Evolutionary conservation across 345 rosid genomes (phyloP).

Genomic region (Schrenkiella parvula): DNA sequence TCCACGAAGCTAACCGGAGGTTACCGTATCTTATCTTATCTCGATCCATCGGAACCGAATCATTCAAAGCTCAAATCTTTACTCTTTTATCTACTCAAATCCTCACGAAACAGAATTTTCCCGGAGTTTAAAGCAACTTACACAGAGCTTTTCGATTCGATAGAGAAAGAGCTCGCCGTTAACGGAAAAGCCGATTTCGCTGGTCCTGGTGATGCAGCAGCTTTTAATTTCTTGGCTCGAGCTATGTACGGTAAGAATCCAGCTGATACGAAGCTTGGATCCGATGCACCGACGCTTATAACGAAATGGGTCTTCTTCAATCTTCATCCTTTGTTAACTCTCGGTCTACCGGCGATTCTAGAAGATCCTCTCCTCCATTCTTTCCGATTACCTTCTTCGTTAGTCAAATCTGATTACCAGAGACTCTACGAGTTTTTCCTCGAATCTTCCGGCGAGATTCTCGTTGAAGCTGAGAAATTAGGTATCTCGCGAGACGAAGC

Average conservation of each 20-base stretch:
- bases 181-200: constrained; percentile 58
- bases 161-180: constrained; percentile 52
- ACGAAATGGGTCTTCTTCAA: constrained; percentile 70
- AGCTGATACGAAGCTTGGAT: constrained; percentile 50
- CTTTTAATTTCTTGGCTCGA: constrained; percentile 62
- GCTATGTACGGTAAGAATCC: constrained; percentile 58
- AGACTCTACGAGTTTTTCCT: constrained; percentile 72
- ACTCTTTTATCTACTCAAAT: constrained; percentile 56
- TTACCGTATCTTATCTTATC: constrained; percentile 70
- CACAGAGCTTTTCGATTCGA: constrained; percentile 41
- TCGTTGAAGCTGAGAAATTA: constrained; percentile 60
- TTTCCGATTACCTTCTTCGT: constrained; percentile 55
- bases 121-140: constrained; percentile 69
- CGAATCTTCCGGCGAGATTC: constrained; percentile 49
- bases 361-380: constrained; percentile 58
- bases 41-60: constrained; percentile 77
- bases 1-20: constrained; percentile 84
- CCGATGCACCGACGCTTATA: constrained; percentile 57
- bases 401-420: constrained; percentile 63
- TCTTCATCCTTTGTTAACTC: constrained; percentile 46
- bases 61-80: constrained; percentile 71
- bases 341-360: constrained; percentile 54
- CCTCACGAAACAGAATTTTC: constrained; percentile 52
- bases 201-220: constrained; percentile 53
- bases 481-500: constrained; percentile 84